Evolutionary conservation across 2,329 filamentous ascomycete species (phyloP).

Genomic region (Zelopaecilomyces penicillatus): DNA sequence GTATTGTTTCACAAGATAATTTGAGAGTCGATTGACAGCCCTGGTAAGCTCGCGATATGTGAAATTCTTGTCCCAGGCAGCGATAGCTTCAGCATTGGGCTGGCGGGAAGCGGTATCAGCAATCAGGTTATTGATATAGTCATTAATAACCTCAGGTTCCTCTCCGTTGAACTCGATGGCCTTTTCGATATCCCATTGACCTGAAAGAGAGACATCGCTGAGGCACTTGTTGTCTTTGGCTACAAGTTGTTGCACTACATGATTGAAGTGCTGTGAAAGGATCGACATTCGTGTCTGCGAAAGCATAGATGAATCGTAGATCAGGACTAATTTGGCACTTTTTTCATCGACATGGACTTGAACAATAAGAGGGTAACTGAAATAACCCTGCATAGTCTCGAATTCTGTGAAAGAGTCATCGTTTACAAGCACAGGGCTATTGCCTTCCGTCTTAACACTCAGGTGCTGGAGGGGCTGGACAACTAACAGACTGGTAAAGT

Average conservation of each 20-base stretch:
- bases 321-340: background rate
- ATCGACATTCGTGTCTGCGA: background rate
- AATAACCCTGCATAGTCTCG: conserved; percentile 4
- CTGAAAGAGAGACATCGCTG: background rate
- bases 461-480: conserved; percentile 7
- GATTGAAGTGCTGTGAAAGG: conserved; percentile 1
- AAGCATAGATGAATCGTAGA: background rate
- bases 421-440: no score
- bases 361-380: conserved; percentile 5
- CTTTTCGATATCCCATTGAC: no score
- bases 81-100: background rate
- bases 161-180: no score
- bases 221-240: background rate
- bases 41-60: no score
- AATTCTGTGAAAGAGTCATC: no score
- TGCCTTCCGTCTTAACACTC: no score
- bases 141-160: no score
- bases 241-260: conserved; percentile 3
- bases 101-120: background rate
- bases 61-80: background rate
- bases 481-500: conserved; percentile 9
- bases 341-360: background rate
- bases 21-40: no score
- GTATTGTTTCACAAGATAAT: no score
- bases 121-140: background rate